Evolutionary conservation across 352 stramenopile species (phyloP).

Genomic region (Globisporangium canariense): DNA sequence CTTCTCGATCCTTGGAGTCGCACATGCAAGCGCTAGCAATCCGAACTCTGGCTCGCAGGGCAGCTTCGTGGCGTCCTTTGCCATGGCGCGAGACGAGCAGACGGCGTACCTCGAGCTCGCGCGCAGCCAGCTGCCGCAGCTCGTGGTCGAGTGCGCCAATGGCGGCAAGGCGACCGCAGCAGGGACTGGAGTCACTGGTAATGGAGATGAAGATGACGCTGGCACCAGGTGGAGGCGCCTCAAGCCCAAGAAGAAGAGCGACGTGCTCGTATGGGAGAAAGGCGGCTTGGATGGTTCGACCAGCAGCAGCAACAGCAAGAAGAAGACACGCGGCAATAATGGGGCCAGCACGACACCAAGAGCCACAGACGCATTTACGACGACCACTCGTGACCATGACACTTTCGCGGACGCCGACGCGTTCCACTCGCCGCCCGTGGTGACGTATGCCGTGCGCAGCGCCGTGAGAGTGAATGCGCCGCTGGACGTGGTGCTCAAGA

Average conservation of each 20-base stretch:
- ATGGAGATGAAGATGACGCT: too few species aligned
- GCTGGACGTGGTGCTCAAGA: conserved; percentile 53
- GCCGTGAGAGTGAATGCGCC: conserved; percentile 51
- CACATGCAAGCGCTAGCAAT: neutral
- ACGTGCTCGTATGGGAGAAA: conserved; percentile 55
- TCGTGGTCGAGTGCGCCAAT: conserved; percentile 34
- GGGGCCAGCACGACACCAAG: neutral
- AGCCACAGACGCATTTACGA: neutral
- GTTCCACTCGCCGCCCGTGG: neutral
- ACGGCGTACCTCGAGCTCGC: conserved; percentile 22
- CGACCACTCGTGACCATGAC: neutral
- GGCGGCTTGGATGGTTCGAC: neutral
- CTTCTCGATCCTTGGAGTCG: neutral
- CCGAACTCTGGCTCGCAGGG: conserved; percentile 18
- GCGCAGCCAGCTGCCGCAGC: conserved; percentile 22
- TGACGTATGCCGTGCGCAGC: conserved; percentile 54
- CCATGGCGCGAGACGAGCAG: conserved; percentile 46
- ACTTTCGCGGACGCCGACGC: neutral
- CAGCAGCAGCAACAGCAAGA: conserved; percentile 14
- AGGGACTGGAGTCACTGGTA: neutral
- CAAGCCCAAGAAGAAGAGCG: conserved; percentile 33
- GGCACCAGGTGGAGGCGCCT: conserved; percentile 24
- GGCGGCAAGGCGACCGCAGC: neutral
- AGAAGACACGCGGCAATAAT: neutral
- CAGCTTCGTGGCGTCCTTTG: conserved; percentile 49